Evolutionary conservation across 257 asterid species (phyloP).

Genomic region (Przewalskia tangutica): DNA sequence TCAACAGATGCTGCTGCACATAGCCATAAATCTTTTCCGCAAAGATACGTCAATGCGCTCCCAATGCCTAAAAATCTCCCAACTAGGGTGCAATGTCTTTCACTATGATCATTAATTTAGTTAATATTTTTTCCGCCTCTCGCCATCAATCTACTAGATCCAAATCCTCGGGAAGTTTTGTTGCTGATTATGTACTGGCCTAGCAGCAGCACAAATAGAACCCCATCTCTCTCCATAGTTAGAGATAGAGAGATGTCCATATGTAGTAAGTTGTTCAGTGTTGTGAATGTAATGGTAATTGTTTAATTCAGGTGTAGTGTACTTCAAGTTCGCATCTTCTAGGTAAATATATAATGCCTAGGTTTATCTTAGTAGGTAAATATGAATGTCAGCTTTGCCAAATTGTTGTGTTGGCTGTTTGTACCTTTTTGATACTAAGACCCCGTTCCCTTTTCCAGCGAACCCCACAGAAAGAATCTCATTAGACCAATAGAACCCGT

Average conservation of each 20-base stretch:
- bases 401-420: neutral
- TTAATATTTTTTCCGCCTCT: slow-evolving; percentile 18
- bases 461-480: neutral
- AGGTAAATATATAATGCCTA: slow-evolving; percentile 5
- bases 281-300: neutral
- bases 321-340: neutral
- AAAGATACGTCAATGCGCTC: slow-evolving; percentile 67
- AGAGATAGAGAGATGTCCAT: neutral
- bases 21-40: slow-evolving; percentile 37
- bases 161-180: slow-evolving; percentile 11
- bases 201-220: slow-evolving; percentile 18
- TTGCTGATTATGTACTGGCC: slow-evolving; percentile 31
- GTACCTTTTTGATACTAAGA: neutral
- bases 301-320: neutral
- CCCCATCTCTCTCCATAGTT: slow-evolving; percentile 13
- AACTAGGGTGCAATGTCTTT: slow-evolving; percentile 64
- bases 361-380: neutral
- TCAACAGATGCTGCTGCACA: slow-evolving; percentile 29
- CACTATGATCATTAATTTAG: slow-evolving; percentile 43
- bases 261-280: neutral
- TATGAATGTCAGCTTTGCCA: neutral
- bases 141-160: neutral
- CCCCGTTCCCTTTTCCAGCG: neutral
- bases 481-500: neutral
- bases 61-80: slow-evolving; percentile 69